phyloP scores from a whole-genome alignment of 2,329 filamentous ascomycete genomes.

The Fusarium mexicanum region DNA sequence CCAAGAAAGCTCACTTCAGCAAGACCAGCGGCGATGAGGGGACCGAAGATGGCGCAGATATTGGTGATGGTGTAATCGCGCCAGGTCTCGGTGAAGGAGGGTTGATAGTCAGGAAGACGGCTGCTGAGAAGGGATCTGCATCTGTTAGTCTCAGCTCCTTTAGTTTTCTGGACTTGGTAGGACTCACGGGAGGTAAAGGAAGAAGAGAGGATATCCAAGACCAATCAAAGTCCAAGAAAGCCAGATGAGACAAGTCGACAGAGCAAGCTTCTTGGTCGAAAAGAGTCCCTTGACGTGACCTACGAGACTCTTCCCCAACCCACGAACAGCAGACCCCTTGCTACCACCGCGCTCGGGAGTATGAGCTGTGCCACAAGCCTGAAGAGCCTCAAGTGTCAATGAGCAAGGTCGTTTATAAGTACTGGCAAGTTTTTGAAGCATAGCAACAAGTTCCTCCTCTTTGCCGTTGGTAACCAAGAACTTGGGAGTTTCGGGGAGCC shows the following conservation, averaged over 20 bases:
- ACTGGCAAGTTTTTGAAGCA: not conserved
- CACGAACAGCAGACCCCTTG: not conserved
- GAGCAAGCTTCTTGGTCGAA: not conserved
- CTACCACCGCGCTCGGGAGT: not conserved
- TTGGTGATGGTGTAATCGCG: not conserved
- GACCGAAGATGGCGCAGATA: not conserved
- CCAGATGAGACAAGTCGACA: not conserved
- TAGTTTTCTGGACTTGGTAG: accelerated
- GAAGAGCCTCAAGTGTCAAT: not conserved
- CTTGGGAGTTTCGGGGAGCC: not conserved
- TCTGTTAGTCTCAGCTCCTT: accelerated
- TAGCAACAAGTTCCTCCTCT: not conserved
- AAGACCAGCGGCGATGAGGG: not conserved
- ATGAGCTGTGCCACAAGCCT: not conserved
- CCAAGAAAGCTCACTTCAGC: not conserved
- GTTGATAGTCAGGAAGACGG: not conserved
- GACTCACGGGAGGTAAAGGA: constrained; percentile 72
- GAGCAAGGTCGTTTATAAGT: not conserved
- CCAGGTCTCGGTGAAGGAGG: not conserved
- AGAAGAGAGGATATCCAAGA: constrained; percentile 78
- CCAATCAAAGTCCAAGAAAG: constrained; percentile 62
- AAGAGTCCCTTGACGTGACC: not conserved
- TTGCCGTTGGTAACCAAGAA: not conserved
- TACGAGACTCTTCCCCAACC: not conserved
- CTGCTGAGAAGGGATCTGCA: not conserved